A percentile compares a stretch with the other conserved stretches of the same genome.
These are phyloP conservation scores for Wickerhamiella nectarea DNA, from an alignment of 805 yeast species.

Conservation along the genomic window DNA sequence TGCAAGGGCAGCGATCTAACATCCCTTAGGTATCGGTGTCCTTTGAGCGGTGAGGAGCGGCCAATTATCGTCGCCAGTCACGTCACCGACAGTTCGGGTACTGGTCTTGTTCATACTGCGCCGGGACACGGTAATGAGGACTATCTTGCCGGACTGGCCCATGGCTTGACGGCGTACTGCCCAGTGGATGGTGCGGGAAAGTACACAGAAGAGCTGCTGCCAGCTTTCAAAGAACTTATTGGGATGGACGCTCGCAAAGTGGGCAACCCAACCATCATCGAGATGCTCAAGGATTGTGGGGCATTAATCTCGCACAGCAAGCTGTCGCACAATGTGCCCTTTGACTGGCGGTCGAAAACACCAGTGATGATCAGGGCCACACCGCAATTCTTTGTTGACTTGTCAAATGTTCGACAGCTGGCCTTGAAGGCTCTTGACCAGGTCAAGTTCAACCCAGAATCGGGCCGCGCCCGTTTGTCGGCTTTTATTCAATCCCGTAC, in stretches of 20 bases:
- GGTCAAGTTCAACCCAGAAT: slow-evolving; percentile 61
- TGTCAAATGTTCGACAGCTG: slow-evolving; percentile 43
- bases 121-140: slow-evolving; percentile 98
- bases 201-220: slow-evolving; percentile 41
- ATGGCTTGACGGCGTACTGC: slow-evolving; percentile 48
- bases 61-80: slow-evolving; percentile 71
- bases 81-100: slow-evolving; percentile 70
- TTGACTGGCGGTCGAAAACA: slow-evolving; percentile 92
- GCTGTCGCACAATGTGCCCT: slow-evolving; percentile 78
- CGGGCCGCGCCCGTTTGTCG: slow-evolving; percentile 54
- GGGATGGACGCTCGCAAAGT: slow-evolving; percentile 51
- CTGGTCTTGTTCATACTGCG: slow-evolving; percentile 93
- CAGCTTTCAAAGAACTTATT: slow-evolving; percentile 32
- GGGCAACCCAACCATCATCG: slow-evolving; percentile 39
- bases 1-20: slow-evolving; percentile 33
- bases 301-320: slow-evolving; percentile 38
- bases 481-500: slow-evolving; percentile 65
- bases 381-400: slow-evolving; percentile 93
- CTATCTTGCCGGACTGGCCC: slow-evolving; percentile 49
- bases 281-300: slow-evolving; percentile 29
- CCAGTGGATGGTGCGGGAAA: slow-evolving; percentile 70
- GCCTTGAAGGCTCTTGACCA: slow-evolving; percentile 46
- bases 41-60: slow-evolving; percentile 32
- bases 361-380: slow-evolving; percentile 94
- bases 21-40: slow-evolving; percentile 40